phyloP scores from a whole-genome alignment of 768 basidiomycete genomes.

The Hypsizygus marmoreus region DNA sequence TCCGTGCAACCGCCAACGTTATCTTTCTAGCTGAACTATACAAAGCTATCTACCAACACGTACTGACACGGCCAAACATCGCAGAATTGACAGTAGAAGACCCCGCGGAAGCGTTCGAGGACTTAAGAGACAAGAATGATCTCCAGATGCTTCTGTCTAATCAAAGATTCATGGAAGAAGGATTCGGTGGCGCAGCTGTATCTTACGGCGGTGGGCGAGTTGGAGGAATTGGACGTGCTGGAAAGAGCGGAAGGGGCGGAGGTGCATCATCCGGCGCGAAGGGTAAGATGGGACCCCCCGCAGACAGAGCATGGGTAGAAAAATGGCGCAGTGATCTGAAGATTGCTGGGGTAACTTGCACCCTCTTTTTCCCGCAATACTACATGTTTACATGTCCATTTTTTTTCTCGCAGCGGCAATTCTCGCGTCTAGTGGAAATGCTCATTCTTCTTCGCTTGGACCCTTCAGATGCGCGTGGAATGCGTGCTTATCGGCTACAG shows the following conservation, averaged over 20 bases:
- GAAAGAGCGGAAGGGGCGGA: constrained; percentile 39
- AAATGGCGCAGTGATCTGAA: constrained; percentile 82
- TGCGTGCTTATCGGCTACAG: constrained; percentile 78
- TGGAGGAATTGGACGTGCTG: constrained; percentile 43
- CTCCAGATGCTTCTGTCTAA: constrained; percentile 72
- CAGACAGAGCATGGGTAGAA: constrained; percentile 76
- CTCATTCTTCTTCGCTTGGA: constrained; percentile 75
- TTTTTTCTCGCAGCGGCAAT: constrained; percentile 73
- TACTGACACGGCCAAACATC: constrained; percentile 63
- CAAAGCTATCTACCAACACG: constrained; percentile 78
- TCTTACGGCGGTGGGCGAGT: constrained; percentile 56
- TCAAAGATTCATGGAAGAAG: constrained; percentile 70
- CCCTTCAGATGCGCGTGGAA: constrained; percentile 51
- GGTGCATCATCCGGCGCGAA: constrained; percentile 23
- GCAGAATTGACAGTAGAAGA: constrained; percentile 98
- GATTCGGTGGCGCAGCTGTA: constrained; percentile 47
- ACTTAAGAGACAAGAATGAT: constrained; percentile 91
- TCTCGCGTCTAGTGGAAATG: constrained; percentile 91
- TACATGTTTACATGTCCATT: constrained; percentile 8
- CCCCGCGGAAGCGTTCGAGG: constrained; percentile 97
- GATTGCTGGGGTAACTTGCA: constrained; percentile 73
- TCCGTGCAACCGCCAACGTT: not conserved
- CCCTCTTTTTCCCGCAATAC: not conserved
- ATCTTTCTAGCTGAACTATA: constrained; percentile 75
- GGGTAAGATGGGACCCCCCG: constrained; percentile 78